Evolutionary conservation across 495 filamentous ascomycete species (phyloP).

Genomic region (Aspergillus baeticus): DNA sequence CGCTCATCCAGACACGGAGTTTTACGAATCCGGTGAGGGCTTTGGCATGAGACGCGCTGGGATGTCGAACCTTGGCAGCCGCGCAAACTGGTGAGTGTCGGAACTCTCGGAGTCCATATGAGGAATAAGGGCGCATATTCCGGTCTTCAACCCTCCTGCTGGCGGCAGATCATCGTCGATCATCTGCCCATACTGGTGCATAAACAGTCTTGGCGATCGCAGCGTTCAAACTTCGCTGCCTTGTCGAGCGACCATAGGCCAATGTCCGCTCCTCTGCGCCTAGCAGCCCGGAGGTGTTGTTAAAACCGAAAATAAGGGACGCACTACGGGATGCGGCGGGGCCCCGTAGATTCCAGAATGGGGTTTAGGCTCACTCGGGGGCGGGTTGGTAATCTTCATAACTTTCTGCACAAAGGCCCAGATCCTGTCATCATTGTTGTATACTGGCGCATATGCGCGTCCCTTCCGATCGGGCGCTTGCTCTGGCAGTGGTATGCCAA

Average conservation of each 20-base stretch:
- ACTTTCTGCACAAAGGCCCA: neutral
- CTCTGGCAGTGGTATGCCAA: neutral
- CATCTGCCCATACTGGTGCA: conserved; percentile 19
- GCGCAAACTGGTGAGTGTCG: neutral
- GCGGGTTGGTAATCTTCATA: conserved; percentile 3
- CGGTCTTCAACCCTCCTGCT: neutral
- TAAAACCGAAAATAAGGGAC: neutral
- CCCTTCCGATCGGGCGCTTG: neutral
- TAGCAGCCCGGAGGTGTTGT: neutral
- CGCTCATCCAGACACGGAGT: conserved; percentile 1
- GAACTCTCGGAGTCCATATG: conserved; percentile 8
- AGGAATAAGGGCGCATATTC: conserved; percentile 3
- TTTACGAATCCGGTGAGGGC: neutral
- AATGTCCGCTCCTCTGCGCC: neutral
- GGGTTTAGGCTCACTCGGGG: neutral
- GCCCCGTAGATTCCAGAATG: neutral
- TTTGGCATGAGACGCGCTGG: neutral
- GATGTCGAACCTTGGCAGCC: neutral
- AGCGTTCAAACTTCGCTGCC: neutral
- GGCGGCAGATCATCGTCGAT: conserved; percentile 25
- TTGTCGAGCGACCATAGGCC: neutral
- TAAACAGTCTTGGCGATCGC: conserved; percentile 19
- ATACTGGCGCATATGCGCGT: neutral
- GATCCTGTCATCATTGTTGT: neutral
- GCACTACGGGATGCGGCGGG: neutral